Base-by-base conservation (phyloP, 176 grass and related monocot genomes). In the Themeda triandra region DNA sequence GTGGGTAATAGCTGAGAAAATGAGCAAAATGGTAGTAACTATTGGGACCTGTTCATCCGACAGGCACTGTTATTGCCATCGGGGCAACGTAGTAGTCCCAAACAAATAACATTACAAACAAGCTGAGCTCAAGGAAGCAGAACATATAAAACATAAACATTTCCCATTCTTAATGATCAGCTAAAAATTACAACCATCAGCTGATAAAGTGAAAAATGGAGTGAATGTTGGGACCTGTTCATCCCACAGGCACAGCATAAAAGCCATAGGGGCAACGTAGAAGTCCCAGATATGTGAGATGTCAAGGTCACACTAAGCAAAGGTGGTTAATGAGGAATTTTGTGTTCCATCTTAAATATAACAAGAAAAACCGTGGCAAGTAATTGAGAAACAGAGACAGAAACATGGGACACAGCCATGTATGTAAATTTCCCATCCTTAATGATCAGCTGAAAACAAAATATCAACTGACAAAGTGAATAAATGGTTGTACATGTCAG, bases 151-250 rank as follows among this genome's bases (percentile, higher is more conserved):
- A 13, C 18, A 13, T 73, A 27, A 41, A 19, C 36, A 63, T 70
- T 48, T 73, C 30, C 84, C 72, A 78, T 86, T 79, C 15, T 44
- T 82, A 90, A 91, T 92, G 87, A 89, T 86, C 86, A 83, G 66
- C 90, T 79, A 92, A 83, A 75, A 45, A 25, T 10, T 49, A 30
- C 0, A 10, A 0, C 24, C 68, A 32, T 60, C 82, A 90, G 85
- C 82, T 56, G 81, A 90, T 82, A 93, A 90, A 93, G 85, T 93
- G 71, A 87, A 79, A 66, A 69, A 78, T 82, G 21, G 82, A 11
- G 25, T 51, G 46, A 69, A 73, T 88, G 10, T 93, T 25, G 77
- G 77, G 77, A 74, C 76, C 24, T 56, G 32, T 74, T 80, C 42
- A 80, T 66, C 58, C 88, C 85, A 88, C 42, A 75, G 81, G 73